Conservation (phyloP, 345 rosid genomes). For the Capsella bursapastoris region DNA sequence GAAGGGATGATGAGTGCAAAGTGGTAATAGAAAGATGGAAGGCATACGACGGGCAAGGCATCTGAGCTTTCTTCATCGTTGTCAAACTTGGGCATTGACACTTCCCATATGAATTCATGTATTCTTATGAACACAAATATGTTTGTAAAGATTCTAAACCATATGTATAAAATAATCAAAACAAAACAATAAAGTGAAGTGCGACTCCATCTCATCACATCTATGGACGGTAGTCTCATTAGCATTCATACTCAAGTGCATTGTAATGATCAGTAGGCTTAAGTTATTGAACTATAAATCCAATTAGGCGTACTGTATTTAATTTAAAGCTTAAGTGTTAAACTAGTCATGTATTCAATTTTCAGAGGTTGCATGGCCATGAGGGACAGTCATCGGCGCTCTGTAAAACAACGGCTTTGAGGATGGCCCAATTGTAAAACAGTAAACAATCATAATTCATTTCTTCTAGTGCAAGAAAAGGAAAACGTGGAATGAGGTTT, state of each 20-base stretch:
- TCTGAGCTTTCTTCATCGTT: constrained; percentile 30
- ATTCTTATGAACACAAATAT: neutral
- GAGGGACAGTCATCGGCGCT: neutral
- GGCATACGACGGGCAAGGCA: constrained; percentile 52
- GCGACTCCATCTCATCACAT: neutral
- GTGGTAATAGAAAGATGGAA: constrained; percentile 70
- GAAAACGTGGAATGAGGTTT: too few relatives aligned
- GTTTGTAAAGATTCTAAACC: neutral
- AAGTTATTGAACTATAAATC: too few relatives aligned
- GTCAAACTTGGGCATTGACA: neutral
- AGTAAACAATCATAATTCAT: too few relatives aligned
- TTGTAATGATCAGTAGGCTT: neutral
- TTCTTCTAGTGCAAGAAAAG: too few relatives aligned
- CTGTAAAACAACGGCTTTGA: neutral
- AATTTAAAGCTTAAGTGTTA: too few relatives aligned
- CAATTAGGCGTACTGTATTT: too few relatives aligned
- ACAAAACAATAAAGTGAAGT: neutral
- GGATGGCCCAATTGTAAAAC: too few relatives aligned
- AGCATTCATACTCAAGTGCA: neutral
- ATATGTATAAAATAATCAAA: neutral
- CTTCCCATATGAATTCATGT: too few relatives aligned
- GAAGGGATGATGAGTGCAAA: constrained; percentile 50
- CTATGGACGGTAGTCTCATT: neutral
- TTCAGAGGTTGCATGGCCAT: neutral
- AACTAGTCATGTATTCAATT: neutral